Evolutionary conservation across 75 land plant species (phyloP).

Genomic region (Pinus tabuliformis): DNA sequence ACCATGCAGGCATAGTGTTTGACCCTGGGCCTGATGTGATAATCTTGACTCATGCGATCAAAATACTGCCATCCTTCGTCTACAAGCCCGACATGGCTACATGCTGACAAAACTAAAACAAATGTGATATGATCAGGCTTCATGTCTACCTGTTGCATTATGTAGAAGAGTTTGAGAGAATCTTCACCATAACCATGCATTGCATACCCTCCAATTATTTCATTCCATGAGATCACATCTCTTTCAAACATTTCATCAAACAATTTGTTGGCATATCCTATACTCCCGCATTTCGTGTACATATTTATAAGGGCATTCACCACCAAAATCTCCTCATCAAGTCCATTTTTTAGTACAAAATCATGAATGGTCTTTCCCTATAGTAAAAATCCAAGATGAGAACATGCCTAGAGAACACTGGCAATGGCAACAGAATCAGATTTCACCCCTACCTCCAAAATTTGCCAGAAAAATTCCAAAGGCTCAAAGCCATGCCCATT

Average conservation of each 20-base stretch:
- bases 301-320: conserved; percentile 2
- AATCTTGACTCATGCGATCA: conserved; percentile 3
- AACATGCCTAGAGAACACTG: neutral
- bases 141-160: conserved; percentile 8
- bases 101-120: conserved; percentile 12
- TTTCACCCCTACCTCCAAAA: neutral
- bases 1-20: conserved; percentile 23
- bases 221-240: conserved; percentile 11
- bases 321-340: neutral
- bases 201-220: conserved; percentile 19
- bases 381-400: neutral
- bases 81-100: conserved; percentile 23
- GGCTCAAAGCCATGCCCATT: neutral
- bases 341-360: neutral
- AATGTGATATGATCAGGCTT: conserved; percentile 20
- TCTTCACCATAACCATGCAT: conserved; percentile 15
- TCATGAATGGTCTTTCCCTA: conserved; percentile 4
- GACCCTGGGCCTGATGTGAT: neutral
- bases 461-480: neutral
- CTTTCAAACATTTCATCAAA: conserved; percentile 1
- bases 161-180: conserved; percentile 9
- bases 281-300: conserved; percentile 10
- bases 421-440: neutral
- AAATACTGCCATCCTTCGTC: conserved; percentile 18
- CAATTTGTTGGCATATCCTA: neutral